phyloP scores from a whole-genome alignment of 768 basidiomycete species.

The Mycena belliarum region DNA sequence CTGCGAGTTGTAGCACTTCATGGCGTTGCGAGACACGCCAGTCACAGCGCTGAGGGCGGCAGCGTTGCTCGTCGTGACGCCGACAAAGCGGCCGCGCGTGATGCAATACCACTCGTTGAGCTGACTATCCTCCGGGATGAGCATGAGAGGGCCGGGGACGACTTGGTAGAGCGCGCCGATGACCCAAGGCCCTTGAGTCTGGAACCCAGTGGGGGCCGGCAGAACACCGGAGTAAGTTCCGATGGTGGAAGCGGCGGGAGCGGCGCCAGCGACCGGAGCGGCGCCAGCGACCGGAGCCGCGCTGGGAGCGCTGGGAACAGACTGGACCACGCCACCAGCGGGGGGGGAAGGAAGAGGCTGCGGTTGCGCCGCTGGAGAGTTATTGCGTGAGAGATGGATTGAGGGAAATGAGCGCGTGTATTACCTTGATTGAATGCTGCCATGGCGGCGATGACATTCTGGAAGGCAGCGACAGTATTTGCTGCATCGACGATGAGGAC shows the following conservation, averaged over 20 bases:
- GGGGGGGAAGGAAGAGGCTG: too few relatives aligned
- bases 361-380: too few relatives aligned
- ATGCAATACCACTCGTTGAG: slow-evolving; percentile 7
- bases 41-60: background rate
- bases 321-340: too few relatives aligned
- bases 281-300: too few relatives aligned
- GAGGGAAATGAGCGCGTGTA: too few relatives aligned
- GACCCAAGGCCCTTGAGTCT: background rate
- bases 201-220: background rate
- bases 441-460: background rate
- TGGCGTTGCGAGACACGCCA: background rate
- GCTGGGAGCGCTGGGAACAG: too few relatives aligned
- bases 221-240: background rate
- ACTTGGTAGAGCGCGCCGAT: background rate
- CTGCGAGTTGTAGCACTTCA: slow-evolving; percentile 5
- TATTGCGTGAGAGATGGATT: too few relatives aligned
- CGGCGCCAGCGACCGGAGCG: background rate
- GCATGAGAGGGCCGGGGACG: background rate
- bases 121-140: background rate
- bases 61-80: background rate
- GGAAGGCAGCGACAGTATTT: background rate
- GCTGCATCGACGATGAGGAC: background rate
- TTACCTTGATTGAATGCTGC: background rate
- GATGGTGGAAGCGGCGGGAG: background rate
- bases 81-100: background rate